phyloP scores from a whole-genome alignment of 148 eudicot species.

The Vaccinium macrocarpon region DNA sequence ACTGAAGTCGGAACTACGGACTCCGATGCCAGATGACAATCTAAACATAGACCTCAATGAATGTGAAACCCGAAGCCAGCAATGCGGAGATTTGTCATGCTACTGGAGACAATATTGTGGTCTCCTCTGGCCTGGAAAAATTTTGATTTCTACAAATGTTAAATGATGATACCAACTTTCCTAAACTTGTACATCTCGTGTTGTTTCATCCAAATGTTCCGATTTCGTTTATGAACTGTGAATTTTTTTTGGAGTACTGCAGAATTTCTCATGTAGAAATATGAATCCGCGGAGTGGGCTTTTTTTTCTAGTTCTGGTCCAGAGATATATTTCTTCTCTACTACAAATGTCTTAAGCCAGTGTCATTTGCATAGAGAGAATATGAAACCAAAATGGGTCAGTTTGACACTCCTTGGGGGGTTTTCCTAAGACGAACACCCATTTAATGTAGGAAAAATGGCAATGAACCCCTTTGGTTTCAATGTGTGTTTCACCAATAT shows the following conservation, averaged over 20 bases:
- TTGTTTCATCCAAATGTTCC: not conserved
- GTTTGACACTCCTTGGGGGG: no score
- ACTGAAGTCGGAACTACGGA: conserved; percentile 24
- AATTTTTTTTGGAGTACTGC: not conserved
- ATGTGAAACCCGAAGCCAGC: not conserved
- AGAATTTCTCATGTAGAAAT: not conserved
- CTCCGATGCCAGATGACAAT: conserved; percentile 17
- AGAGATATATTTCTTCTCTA: not conserved
- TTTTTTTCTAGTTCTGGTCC: not conserved
- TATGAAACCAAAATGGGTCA: not conserved
- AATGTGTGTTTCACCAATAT: no score
- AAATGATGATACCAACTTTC: not conserved
- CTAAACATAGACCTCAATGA: conserved; percentile 10
- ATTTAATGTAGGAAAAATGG: no score
- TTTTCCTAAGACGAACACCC: no score
- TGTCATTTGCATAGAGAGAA: not conserved
- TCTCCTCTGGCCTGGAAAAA: not conserved
- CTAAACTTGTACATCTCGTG: not conserved
- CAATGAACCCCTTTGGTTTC: no score
- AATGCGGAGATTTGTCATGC: not conserved
- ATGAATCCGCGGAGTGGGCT: not conserved
- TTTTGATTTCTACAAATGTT: not conserved
- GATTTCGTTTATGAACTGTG: not conserved
- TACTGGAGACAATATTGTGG: no score
- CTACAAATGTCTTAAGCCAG: not conserved